Evolutionary conservation across 495 filamentous ascomycete species (phyloP).

Genomic region (Clavariopsis aquatica): DNA sequence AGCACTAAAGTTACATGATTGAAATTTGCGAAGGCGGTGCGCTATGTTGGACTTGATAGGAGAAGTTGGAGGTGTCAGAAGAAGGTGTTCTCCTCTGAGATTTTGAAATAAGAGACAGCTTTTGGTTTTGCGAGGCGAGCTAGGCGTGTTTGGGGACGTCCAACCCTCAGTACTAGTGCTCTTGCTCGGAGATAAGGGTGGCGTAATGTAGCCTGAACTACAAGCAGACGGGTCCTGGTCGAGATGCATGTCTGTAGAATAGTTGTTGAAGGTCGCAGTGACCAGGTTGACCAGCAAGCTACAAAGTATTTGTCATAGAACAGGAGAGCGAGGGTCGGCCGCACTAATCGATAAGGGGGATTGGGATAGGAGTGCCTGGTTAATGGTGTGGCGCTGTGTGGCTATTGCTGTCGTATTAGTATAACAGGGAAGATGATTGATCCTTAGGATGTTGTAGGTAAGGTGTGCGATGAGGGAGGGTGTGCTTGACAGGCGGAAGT

Average conservation of each 20-base stretch:
- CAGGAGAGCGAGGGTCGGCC: constrained; percentile 31
- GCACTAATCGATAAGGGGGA: constrained; percentile 13
- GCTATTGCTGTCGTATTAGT: constrained; percentile 33
- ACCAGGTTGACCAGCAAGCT: neutral
- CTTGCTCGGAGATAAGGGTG: constrained; percentile 30
- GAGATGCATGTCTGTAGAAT: constrained; percentile 21
- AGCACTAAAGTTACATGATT: neutral
- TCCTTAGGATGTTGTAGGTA: constrained; percentile 21
- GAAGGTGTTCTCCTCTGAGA: neutral
- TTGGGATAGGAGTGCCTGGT: neutral
- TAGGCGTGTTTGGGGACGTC: constrained; percentile 22
- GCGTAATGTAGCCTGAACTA: constrained; percentile 19
- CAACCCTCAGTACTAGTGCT: constrained; percentile 25
- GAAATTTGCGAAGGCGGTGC: neutral
- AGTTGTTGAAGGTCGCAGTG: neutral
- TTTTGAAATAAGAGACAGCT: constrained; percentile 27
- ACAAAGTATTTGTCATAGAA: constrained; percentile 20
- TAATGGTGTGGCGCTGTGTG: constrained; percentile 11
- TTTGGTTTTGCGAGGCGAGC: constrained; percentile 26
- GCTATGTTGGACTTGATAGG: constrained; percentile 13
- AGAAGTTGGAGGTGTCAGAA: constrained; percentile 18
- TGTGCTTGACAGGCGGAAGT: neutral
- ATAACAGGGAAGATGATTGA: constrained; percentile 10
- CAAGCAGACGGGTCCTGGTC: neutral
- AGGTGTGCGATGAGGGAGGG: constrained; percentile 1